Base-by-base conservation (phyloP, 2,329 filamentous ascomycete species). In the Elsinoe necatrix region DNA sequence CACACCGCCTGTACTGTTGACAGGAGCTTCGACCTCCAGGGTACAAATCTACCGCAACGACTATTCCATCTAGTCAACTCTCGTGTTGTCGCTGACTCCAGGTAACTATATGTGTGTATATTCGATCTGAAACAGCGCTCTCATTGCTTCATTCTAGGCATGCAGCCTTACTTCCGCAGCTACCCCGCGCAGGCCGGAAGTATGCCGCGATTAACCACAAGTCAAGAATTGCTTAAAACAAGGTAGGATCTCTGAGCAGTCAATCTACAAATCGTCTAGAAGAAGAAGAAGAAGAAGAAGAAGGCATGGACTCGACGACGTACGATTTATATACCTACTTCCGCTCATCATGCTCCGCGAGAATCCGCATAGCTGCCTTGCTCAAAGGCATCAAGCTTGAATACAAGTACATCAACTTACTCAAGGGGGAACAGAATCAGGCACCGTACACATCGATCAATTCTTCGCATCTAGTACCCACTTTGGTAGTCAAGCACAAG, bases 261-360 rank as follows among this genome's bases (percentile, higher is more conserved):
- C 12, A 6, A 37, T 37, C 9, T n/a, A 6, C 14, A 37, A n/a
- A 37, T 12, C 14, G 12, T 3, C 34, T 6, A 37, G 5, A n/a
- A 37, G 14, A n/a, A 6, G 5, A 14, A 37, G n/a, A n/a, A n/a
- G n/a, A n/a, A n/a, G n/a, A n/a, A n/a, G n/a, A 37, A 9, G 27
- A 4, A 29, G 27, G 14, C 34, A 37, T 37, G 34, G 34, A 37
- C 5, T 85, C 7, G 34, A 37, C 8, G 4, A 37, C 9, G 3
- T 37, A 37, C 14, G 34, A 37, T 6, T 37, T 37, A 37, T 77
- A 84, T 71, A 78, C 75, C 59, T 84, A 83, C 70, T 83, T 79
- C 68, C 75, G 80, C 60, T 85, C 82, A 48, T 83, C 80, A 14
- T 85, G 81, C 69, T 79, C 80, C 0, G 80, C 77, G 0, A 78